phyloP scores from a whole-genome alignment of 2,329 filamentous ascomycete genomes.

The Elsinoe fawcettii region DNA sequence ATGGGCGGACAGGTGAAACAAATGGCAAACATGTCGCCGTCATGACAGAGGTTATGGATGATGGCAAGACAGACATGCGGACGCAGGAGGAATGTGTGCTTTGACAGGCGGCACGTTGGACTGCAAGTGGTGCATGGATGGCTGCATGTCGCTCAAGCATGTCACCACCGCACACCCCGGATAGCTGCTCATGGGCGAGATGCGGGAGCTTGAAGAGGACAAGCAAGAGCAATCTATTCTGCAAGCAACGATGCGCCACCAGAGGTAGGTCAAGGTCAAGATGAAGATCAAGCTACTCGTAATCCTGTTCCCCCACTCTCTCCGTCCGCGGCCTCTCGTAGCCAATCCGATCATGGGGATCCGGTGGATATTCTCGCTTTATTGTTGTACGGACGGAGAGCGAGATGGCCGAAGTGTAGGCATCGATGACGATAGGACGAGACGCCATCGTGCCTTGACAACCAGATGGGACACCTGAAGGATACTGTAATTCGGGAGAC shows the following conservation, averaged over 20 bases:
- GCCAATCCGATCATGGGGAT: slow-evolving; percentile 1
- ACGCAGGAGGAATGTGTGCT: not conserved
- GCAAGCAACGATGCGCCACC: not conserved
- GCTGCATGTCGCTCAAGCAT: not conserved
- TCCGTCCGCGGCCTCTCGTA: not conserved
- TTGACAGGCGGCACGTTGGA: not conserved
- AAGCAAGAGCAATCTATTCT: slow-evolving; percentile 7
- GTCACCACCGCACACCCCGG: too few relatives aligned
- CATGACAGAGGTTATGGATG: not conserved
- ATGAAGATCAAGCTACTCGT: not conserved
- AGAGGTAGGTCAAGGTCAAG: not conserved
- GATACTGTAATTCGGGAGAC: slow-evolving; percentile 4
- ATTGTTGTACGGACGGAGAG: not conserved
- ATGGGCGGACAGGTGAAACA: not conserved
- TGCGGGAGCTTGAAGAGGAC: not conserved
- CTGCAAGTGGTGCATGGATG: not conserved
- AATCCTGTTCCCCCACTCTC: not conserved
- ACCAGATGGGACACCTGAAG: not conserved
- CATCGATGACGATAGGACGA: slow-evolving; percentile 6
- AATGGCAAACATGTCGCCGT: slow-evolving; percentile 1
- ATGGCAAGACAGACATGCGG: not conserved
- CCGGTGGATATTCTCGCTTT: not conserved
- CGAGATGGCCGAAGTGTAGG: not conserved
- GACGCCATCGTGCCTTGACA: not conserved
- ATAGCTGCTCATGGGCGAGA: not conserved